phyloP scores from a whole-genome alignment of 768 basidiomycete genomes.

The Clavaria fumosa region DNA sequence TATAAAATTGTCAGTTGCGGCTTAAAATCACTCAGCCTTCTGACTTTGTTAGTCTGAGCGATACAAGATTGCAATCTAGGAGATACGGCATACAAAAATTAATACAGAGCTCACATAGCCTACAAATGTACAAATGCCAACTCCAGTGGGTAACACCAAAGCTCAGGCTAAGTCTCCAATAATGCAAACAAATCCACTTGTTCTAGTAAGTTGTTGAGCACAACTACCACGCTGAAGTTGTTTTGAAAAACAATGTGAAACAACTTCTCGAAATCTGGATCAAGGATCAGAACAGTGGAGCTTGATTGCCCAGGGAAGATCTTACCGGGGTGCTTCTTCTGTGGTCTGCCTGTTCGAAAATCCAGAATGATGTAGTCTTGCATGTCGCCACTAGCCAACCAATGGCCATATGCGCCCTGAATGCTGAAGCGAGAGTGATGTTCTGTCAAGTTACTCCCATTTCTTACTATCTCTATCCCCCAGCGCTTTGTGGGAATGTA shows the following conservation, averaged over 20 bases:
- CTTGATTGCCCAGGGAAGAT: neutral
- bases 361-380: constrained; percentile 10
- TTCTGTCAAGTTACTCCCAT: constrained; percentile 8
- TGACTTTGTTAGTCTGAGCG: too few relatives aligned
- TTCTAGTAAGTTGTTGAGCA: constrained; percentile 2
- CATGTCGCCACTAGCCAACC: constrained; percentile 7
- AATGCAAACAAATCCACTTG: neutral
- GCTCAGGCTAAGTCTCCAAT: constrained; percentile 2
- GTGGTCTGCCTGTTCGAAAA: constrained; percentile 8
- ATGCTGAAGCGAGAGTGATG: constrained; percentile 7
- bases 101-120: too few relatives aligned
- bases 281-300: neutral
- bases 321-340: neutral
- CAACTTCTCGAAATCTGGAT: neutral
- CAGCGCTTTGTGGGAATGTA: constrained; percentile 10
- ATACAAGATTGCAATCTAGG: too few relatives aligned
- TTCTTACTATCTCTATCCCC: constrained; percentile 10
- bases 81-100: too few relatives aligned
- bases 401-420: constrained; percentile 7
- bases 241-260: constrained; percentile 2
- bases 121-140: too few relatives aligned
- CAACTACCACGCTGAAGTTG: neutral
- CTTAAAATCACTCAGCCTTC: too few relatives aligned
- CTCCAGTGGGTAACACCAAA: too few relatives aligned
- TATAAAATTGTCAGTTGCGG: too few relatives aligned